phyloP scores from a whole-genome alignment of 371 early-diverging fungal genomes.

The Mortierella sp. region DNA sequence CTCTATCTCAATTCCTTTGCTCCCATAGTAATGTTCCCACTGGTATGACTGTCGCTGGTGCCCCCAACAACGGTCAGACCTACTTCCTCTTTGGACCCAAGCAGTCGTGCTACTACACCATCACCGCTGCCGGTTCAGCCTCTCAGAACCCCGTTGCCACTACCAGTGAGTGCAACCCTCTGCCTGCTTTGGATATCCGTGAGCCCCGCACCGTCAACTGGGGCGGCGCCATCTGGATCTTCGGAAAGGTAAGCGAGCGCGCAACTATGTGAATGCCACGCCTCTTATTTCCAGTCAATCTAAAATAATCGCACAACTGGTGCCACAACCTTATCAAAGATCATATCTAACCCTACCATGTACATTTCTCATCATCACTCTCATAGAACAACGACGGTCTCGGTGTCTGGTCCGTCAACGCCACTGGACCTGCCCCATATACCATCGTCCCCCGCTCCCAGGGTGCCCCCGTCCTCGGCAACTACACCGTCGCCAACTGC shows the following conservation, averaged over 20 bases:
- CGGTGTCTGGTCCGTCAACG: slow-evolving; percentile 48
- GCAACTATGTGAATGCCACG: too few relatives aligned
- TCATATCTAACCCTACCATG: not conserved
- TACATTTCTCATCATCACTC: not conserved
- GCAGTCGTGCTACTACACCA: slow-evolving; percentile 42
- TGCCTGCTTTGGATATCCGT: slow-evolving; percentile 35
- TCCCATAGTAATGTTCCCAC: slow-evolving; percentile 39
- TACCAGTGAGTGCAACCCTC: slow-evolving; percentile 36
- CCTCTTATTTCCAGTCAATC: not conserved
- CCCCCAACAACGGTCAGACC: slow-evolving; percentile 36
- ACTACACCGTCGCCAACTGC: slow-evolving; percentile 45
- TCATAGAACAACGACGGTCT: slow-evolving; percentile 49
- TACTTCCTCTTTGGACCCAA: slow-evolving; percentile 51
- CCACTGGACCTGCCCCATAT: slow-evolving; percentile 31
- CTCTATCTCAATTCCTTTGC: not conserved
- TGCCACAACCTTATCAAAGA: slow-evolving; percentile 10
- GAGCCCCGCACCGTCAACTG: slow-evolving; percentile 28
- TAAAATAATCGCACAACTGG: too few relatives aligned
- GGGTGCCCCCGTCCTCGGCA: slow-evolving; percentile 38
- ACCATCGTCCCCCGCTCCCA: slow-evolving; percentile 41
- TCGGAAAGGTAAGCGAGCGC: slow-evolving; percentile 70
- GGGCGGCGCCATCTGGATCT: slow-evolving; percentile 36
- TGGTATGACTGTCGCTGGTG: slow-evolving; percentile 37
- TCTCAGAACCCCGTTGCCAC: slow-evolving; percentile 30
- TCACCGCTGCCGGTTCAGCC: slow-evolving; percentile 20